These are phyloP conservation scores for Xylariaceae sp. DNA, from an alignment of 2,329 filamentous ascomycete species.

Conservation along the genomic window DNA sequence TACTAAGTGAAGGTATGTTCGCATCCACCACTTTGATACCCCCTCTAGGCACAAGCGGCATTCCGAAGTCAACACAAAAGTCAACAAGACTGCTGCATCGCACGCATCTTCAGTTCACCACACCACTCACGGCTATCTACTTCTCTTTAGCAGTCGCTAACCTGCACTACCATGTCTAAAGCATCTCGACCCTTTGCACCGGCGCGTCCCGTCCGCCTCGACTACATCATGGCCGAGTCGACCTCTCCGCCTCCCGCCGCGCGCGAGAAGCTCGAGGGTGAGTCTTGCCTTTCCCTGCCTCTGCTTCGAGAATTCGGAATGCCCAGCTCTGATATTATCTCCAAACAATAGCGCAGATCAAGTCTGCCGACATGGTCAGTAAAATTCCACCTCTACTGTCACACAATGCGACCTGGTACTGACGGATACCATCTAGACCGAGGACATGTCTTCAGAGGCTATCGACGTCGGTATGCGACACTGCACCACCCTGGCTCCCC, in stretches of 20 bases:
- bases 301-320: not conserved
- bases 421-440: slow-evolving; percentile 58
- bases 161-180: not conserved
- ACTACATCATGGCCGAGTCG: slow-evolving; percentile 26
- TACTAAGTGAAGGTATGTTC: too few species aligned
- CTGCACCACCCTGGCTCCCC: not conserved
- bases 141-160: not conserved
- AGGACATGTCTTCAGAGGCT: slow-evolving; percentile 94
- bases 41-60: too few species aligned
- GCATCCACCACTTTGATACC: too few species aligned
- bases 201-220: not conserved
- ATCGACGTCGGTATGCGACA: slow-evolving; percentile 83
- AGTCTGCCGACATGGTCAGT: slow-evolving; percentile 95
- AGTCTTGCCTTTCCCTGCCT: slow-evolving; percentile 11
- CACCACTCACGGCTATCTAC: not conserved
- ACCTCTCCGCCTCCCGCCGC: slow-evolving; percentile 25
- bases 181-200: slow-evolving; percentile 1
- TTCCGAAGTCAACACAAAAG: too few species aligned
- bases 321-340: slow-evolving; percentile 14
- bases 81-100: too few species aligned
- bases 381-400: not conserved
- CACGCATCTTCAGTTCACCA: not conserved
- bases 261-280: slow-evolving; percentile 33
- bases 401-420: slow-evolving; percentile 10
- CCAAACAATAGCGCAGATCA: slow-evolving; percentile 73